Evolutionary conservation across 768 basidiomycete species (phyloP), one percentile per base, ranked within the genome.

Genomic region (Porpolomopsis calyptriformis): DNA sequence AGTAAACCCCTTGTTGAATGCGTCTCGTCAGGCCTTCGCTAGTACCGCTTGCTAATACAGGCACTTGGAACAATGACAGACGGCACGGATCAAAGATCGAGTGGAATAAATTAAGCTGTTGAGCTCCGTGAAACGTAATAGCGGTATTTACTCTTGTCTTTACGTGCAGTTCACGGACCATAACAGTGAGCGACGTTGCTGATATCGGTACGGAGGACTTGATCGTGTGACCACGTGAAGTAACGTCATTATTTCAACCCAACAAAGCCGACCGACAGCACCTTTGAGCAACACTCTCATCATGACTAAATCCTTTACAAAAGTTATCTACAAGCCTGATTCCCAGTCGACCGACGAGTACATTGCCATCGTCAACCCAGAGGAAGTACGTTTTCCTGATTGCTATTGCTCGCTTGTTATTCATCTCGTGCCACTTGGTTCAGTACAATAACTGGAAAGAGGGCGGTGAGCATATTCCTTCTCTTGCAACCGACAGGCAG

Each of bases 311-410:
- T 52, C 62, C 34, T 55, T 83, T 49, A 75, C 76, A 46, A 80
- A 84, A 68, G 73, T 90, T 57, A 67, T 89, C 53, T 91, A 85
- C 73, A 85, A 86, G 65, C 82, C 86, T 25, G 78, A 81, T 56
- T 59, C 74, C 45, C 76, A 81, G 53, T 76, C 78, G 6, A 80
- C 78, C 18, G 78, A 86, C 45, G 84, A 87, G 64, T 91, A 64
- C 67, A 74, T 72, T 47, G 63, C 82, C 59, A 71, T 89, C 52
- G 78, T 88, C 35, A 74, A 85, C 58, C 68, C 69, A 2, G 66
- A 58, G 45, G 74, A 79, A 76, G 87, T 88, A 52, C 18, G 72
- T 23, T 20, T 19, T n/a, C 20, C 43, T 36, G 34, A 3, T 40
- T 40, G 16, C 4, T 22, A 16, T 22, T 38, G 36, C 37, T 43